Evolutionary conservation across 306 rosid species (phyloP), one percentile per base, ranked within the genome.

Genomic region (Canavalia gladiata): DNA sequence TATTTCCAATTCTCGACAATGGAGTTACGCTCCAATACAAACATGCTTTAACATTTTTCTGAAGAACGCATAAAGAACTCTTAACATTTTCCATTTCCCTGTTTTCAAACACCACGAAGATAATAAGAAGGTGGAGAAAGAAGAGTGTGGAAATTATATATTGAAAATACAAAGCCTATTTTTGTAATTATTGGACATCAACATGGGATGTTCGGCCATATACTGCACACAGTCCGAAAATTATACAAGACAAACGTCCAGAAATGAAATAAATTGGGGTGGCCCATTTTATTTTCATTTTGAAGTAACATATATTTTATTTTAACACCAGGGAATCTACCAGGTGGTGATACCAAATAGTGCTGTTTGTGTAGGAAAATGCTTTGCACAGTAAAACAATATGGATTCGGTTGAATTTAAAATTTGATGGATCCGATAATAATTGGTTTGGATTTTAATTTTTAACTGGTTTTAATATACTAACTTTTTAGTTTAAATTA

Each of bases 151-250:
- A 54, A 37, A 52, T 54, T 8, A 51, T 10, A n/a, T 8, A 37
- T 45, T 37, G 37, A 54, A 18, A 37, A 37, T 13, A 50, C 30
- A 35, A 4, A 12, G 42, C 42, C 5, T 10, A 30, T 31, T 2
- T 18, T 72, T 28, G 4, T 35, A 67, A 60, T 46, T n/a, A 62
- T 63, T 49, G 55, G 81, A 65, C 60, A 47, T 62, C n/a, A 75
- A 75, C 81, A 64, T 39, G 81, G 51, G 63, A 5, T 63, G 72
- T 2, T 76, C 64, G 42, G 51, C 49, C 73, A 64, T 25, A 64
- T 35, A 37, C 12, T 11, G 29, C 9, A 64, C 58, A 49, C 41
- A 37, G 6, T 50, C 6, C 47, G 47, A 76, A 30, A 75, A 62
- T 34, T 47, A 63, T 62, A 64, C 8, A 76, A 76, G 29, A 30